A percentile compares a stretch with the other conserved stretches of the same genome.
Conservation (phyloP, 495 filamentous ascomycete species). For the Xylaria longipes region DNA sequence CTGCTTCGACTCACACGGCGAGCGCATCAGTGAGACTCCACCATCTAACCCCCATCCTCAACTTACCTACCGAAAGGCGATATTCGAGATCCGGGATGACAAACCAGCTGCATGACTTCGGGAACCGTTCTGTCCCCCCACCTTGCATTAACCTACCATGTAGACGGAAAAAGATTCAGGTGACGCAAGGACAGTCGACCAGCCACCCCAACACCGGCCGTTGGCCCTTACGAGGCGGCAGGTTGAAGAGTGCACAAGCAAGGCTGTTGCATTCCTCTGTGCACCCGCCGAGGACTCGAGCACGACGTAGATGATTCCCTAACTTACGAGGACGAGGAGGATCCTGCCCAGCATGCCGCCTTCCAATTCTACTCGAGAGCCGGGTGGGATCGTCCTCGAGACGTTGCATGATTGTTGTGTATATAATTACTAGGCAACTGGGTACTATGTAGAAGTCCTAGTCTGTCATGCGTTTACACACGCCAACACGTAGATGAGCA, state of each 20-base stretch:
- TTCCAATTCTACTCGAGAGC: slow-evolving; percentile 6
- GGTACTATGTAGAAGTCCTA: not conserved
- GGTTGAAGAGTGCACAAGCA: slow-evolving; percentile 1
- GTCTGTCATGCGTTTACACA: not conserved
- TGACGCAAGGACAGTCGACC: not conserved
- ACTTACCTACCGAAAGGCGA: slow-evolving; percentile 9
- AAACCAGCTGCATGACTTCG: slow-evolving; percentile 7
- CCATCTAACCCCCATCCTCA: not conserved
- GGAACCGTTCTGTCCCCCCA: slow-evolving; percentile 22
- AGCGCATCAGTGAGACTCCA: not conserved
- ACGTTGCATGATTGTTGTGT: not conserved
- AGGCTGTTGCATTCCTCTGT: not conserved
- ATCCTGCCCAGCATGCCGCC: not conserved
- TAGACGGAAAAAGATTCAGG: slow-evolving; percentile 2
- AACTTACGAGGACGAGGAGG: not conserved
- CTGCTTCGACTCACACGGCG: not conserved
- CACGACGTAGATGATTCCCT: not conserved
- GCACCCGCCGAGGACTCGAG: not conserved
- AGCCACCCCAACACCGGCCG: not conserved
- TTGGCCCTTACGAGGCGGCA: slow-evolving; percentile 5
- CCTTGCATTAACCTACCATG: not conserved
- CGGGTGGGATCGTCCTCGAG: slow-evolving; percentile 16
- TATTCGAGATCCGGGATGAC: not conserved
- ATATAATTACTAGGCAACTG: not conserved
- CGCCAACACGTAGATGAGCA: not conserved